Evolutionary conservation across 495 filamentous ascomycete genomes (phyloP), one percentile per base, ranked within the genome.

Genomic region (Aspergillus nanangensis): DNA sequence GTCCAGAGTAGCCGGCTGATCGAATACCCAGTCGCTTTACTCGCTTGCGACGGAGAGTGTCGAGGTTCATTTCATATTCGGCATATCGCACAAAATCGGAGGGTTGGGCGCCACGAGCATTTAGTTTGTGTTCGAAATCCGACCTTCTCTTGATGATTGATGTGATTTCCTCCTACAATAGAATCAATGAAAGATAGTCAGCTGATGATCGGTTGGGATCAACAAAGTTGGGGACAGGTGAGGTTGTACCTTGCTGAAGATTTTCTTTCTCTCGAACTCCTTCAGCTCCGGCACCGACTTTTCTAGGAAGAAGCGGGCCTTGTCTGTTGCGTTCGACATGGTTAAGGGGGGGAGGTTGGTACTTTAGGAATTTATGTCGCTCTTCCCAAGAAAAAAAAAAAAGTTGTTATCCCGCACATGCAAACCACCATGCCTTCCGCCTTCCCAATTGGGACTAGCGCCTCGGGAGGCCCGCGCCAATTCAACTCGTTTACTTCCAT

Each of bases 221-320:
- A n/a, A n/a, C n/a, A n/a, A n/a, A n/a, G n/a, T n/a, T n/a, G n/a
- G n/a, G n/a, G n/a, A n/a, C n/a, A n/a, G n/a, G n/a, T n/a, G n/a
- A n/a, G n/a, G n/a, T n/a, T n/a, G n/a, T n/a, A 86, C 88, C 70
- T 83, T 83, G 45, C 69, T 80, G 69, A 97, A 97, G 47, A 97
- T 84, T 44, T 87, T 83, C 58, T 95, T 95, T 44, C 85, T 77
- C 61, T 92, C 82, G 48, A 87, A 88, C 45, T 95, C 90, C 39
- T 87, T 88, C 29, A 98, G 79, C 62, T 96, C 90, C 5, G 91
- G 88, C 27, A 95, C 87, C 5, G 86, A 86, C 50, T 89, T 83
- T 69, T 98, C 93, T 35, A 97, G 75, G 62, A 85, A 96, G 67
- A 90, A 96, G 21, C 92, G 87, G 14, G 91, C 92, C 68, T 96